Evolutionary conservation across 257 asterid species (phyloP).

Genomic region (Plantago major): DNA sequence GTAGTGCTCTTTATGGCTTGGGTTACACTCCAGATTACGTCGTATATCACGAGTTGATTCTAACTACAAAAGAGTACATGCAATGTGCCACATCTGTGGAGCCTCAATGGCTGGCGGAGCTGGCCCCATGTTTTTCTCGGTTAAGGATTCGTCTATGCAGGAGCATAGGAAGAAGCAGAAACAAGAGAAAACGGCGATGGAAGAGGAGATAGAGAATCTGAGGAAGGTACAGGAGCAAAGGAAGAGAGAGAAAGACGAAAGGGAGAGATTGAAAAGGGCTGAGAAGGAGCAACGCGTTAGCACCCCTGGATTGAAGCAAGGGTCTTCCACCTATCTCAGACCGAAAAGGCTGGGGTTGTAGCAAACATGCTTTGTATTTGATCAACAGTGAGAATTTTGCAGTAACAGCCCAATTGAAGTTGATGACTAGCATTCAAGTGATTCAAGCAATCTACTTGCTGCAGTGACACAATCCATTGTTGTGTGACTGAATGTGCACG

Average conservation of each 20-base stretch:
- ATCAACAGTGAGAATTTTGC: not conserved
- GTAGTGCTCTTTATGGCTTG: conserved; percentile 81
- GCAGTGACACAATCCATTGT: no score
- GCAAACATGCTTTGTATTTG: not conserved
- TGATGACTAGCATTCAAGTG: no score
- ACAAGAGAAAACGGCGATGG: conserved; percentile 91
- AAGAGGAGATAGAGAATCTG: conserved; percentile 91
- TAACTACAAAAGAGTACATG: conserved; percentile 91
- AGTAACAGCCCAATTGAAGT: no score
- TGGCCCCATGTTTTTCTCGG: conserved; percentile 96
- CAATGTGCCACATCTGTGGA: conserved; percentile 89
- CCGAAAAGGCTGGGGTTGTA: conserved; percentile 76
- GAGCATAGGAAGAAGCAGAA: conserved; percentile 89
- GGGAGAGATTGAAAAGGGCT: conserved; percentile 60
- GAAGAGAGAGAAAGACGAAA: conserved; percentile 45
- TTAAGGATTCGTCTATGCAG: conserved; percentile 77
- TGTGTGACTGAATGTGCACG: no score
- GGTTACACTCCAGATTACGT: conserved; percentile 96
- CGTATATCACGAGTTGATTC: conserved; percentile 76
- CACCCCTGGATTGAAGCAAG: conserved; percentile 73
- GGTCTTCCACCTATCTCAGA: conserved; percentile 65
- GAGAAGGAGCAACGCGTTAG: conserved; percentile 67
- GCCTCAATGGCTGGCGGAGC: conserved; percentile 92
- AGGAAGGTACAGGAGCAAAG: conserved; percentile 51
- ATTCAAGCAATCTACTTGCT: no score